Evolutionary conservation across 1,284 basidiomycete genomes (phyloP), one percentile per base, ranked within the genome.

Genomic region (Takashimella koratensis): DNA sequence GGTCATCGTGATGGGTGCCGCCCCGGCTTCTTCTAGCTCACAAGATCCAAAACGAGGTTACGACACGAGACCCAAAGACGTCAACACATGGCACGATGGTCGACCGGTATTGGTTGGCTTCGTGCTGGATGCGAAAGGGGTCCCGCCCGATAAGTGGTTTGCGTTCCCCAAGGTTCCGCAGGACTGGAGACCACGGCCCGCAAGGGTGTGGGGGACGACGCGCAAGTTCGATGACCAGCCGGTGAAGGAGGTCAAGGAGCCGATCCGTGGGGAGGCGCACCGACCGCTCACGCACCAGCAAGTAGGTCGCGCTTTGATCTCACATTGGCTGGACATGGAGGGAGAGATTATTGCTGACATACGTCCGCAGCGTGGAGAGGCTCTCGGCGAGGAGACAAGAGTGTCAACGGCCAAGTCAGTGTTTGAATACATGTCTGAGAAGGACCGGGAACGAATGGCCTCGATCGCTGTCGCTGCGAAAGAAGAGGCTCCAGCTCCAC

Each of bases 361-460:
- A n/a, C n/a, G n/a, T n/a, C 24, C 20, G 3, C 62, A 95, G 86
- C 83, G 95, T 47, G 94, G 91, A 24, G 76, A 80, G 2, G 79
- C 88, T 6, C 79, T 98, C 0, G 94, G 95, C 45, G 95, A 98
- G 75, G 83, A 83, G 39, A 82, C 85, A 1, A 84, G 84, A 0
- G 50, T 67, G 3, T 67, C 68, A 0, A 59, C 69, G 45, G 71
- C 69, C 6, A 76, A 74, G 41, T 95, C 91, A 0, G 83, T 98
- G 3, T 94, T 94, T 66, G 92, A 97, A 46, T 98, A 87, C 72
- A 85, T 98, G 68, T 93, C 92, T 0, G 83, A 87, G 59, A 94
- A 93, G 70, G 90, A 94, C 63, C 82, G 84, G 49, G 91, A 95
- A 56, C 85, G 92, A 2, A 80, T 98, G 3, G 84, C 88, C 56